These are phyloP conservation scores for Excoecaria agallocha DNA, from an alignment of 345 rosid genomes.

Conservation along the genomic window DNA sequence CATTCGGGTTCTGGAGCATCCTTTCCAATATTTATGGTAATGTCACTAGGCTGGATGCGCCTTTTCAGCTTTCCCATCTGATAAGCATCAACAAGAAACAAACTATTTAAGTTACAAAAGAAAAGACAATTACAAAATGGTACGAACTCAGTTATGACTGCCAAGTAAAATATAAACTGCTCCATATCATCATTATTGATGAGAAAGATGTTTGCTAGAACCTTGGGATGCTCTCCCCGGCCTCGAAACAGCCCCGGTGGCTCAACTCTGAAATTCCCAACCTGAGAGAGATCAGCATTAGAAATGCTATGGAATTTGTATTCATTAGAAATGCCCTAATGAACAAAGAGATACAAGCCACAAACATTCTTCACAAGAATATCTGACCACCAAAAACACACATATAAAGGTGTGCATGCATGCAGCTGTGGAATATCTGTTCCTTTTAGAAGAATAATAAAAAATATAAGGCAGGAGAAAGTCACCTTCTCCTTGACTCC, in stretches of 20 bases:
- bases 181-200: constrained; percentile 9
- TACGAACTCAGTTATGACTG: neutral
- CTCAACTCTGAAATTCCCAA: constrained; percentile 99
- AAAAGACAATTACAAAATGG: neutral
- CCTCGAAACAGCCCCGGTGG: constrained; percentile 99
- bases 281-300: constrained; percentile 51
- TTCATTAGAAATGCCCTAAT: neutral
- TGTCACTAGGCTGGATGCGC: constrained; percentile 84
- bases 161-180: neutral
- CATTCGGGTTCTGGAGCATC: constrained; percentile 85
- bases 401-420: neutral
- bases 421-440: neutral
- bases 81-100: constrained; percentile 17
- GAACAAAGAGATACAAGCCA: neutral
- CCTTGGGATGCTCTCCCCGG: constrained; percentile 99
- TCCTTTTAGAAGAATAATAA: neutral
- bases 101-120: neutral
- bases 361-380: neutral
- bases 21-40: constrained; percentile 94
- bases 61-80: constrained; percentile 98
- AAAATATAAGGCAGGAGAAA: neutral
- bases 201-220: constrained; percentile 23
- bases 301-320: constrained; percentile 16
- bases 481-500: constrained; percentile 91
- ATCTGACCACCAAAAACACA: neutral